These are phyloP conservation scores for Oxyria digyna DNA, from an alignment of 148 eudicot genomes.

Conservation along the genomic window DNA sequence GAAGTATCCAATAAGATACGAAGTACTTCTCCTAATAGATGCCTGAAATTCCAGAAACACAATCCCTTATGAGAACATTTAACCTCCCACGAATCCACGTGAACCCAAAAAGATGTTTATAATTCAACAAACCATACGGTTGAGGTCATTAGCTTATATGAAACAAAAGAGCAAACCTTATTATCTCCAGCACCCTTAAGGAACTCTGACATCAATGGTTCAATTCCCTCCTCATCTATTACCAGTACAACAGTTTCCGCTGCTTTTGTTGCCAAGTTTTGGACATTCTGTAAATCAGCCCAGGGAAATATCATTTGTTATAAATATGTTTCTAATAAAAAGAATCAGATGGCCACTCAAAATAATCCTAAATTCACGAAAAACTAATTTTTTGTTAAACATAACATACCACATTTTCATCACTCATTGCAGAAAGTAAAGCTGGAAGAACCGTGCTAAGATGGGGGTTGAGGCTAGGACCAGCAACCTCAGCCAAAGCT, in stretches of 20 bases:
- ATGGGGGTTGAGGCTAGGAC: conserved; percentile 78
- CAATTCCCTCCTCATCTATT: conserved; percentile 94
- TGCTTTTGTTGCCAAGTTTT: conserved; percentile 73
- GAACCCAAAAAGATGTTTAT: not conserved
- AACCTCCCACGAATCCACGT: not conserved
- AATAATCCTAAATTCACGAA: not conserved
- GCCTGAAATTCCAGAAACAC: conserved; percentile 34
- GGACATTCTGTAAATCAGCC: conserved; percentile 36
- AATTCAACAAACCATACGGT: not conserved
- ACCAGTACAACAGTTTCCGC: conserved; percentile 94
- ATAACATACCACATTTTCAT: conserved; percentile 49
- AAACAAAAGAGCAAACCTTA: conserved; percentile 30
- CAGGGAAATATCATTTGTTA: not conserved
- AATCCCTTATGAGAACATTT: not conserved
- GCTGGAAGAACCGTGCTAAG: conserved; percentile 77
- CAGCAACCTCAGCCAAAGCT: conserved; percentile 97
- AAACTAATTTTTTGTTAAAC: not conserved
- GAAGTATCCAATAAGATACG: conserved; percentile 80
- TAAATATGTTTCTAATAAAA: not conserved
- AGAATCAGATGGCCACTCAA: not conserved
- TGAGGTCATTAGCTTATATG: not conserved
- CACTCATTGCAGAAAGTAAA: conserved; percentile 79
- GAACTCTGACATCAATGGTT: conserved; percentile 68
- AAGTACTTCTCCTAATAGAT: conserved; percentile 58
- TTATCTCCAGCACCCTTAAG: conserved; percentile 71